These are phyloP conservation scores for Aspergillus sp. DNA, from an alignment of 2,329 filamentous ascomycete species.

Conservation along the genomic window DNA sequence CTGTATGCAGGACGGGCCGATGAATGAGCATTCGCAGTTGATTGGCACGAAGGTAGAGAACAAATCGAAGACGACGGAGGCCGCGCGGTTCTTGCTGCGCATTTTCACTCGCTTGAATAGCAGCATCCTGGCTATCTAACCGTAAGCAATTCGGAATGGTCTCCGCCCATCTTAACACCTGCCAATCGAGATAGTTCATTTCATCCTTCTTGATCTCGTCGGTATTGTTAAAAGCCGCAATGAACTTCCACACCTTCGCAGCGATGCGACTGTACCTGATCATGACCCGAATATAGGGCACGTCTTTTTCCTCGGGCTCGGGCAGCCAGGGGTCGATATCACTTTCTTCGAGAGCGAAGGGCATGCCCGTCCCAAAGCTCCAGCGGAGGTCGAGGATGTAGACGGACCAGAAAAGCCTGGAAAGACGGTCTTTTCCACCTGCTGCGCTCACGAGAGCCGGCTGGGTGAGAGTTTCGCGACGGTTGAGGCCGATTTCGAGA, in stretches of 20 bases:
- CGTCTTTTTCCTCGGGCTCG: slow-evolving; percentile 51
- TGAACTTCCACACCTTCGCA: slow-evolving; percentile 75
- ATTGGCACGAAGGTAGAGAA: slow-evolving; percentile 80
- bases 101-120: slow-evolving; percentile 11
- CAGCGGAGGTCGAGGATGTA: slow-evolving; percentile 81
- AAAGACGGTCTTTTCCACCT: slow-evolving; percentile 54
- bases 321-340: slow-evolving; percentile 75
- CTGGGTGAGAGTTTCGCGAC: slow-evolving; percentile 61
- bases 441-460: slow-evolving; percentile 54
- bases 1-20: slow-evolving; percentile 69
- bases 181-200: slow-evolving; percentile 70
- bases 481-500: slow-evolving; percentile 72
- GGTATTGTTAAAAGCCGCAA: slow-evolving; percentile 60
- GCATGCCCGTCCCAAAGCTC: slow-evolving; percentile 80
- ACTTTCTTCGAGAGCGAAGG: slow-evolving; percentile 71
- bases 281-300: slow-evolving; percentile 75
- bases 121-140: slow-evolving; percentile 37
- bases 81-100: slow-evolving; percentile 45
- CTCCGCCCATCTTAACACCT: slow-evolving; percentile 76
- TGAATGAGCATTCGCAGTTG: slow-evolving; percentile 85
- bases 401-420: slow-evolving; percentile 76
- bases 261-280: slow-evolving; percentile 73
- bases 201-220: slow-evolving; percentile 62
- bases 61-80: slow-evolving; percentile 64
- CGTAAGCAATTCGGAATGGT: slow-evolving; percentile 56